Evolutionary conservation across 2,329 filamentous ascomycete genomes (phyloP).

Genomic region (Aspergillus pseudonomiae): DNA sequence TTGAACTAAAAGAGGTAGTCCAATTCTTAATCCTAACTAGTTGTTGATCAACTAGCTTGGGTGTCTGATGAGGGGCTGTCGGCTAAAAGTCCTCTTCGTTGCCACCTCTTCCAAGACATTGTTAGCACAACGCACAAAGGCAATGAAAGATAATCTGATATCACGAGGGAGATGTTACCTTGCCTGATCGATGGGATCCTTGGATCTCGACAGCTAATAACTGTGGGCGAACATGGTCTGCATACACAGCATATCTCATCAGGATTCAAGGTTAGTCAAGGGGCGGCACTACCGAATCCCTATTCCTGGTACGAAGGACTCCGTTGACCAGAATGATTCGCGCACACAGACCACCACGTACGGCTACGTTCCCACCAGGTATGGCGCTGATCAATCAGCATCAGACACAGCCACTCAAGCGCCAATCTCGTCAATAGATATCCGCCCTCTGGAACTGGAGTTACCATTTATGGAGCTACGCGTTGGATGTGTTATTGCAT

Average conservation of each 20-base stretch:
- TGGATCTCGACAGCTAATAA: background rate
- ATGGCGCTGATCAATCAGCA: background rate
- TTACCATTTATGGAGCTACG: constrained; percentile 6
- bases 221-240: constrained; percentile 3
- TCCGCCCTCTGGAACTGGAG: background rate
- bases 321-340: background rate
- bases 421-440: constrained; percentile 8
- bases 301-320: background rate
- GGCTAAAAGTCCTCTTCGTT: background rate
- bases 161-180: background rate
- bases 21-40: background rate
- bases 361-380: background rate
- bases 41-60: background rate
- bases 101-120: background rate
- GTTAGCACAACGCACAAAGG: background rate
- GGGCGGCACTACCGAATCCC: background rate
- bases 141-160: background rate
- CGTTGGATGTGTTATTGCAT: constrained; percentile 17
- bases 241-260: background rate
- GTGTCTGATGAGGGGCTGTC: background rate
- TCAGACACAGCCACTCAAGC: background rate
- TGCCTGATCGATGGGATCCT: background rate
- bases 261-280: constrained; percentile 5
- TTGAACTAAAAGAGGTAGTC: background rate
- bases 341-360: constrained; percentile 3